Conservation (phyloP, 2,329 filamentous ascomycete species). For the Mycosphaerelloides madeirae region DNA sequence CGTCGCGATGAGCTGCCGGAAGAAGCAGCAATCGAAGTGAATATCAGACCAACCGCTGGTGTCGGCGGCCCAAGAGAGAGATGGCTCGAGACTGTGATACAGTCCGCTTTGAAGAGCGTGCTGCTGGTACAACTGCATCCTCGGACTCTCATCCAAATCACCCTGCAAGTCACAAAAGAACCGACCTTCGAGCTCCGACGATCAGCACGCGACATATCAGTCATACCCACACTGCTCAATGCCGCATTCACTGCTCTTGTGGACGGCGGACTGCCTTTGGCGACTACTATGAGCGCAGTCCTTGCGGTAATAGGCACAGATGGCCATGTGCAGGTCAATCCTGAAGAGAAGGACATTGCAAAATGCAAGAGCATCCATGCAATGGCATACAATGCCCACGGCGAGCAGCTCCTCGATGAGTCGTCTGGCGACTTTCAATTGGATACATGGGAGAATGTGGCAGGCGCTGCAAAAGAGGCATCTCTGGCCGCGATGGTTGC, state of each 20-base stretch:
- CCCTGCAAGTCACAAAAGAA: constrained; percentile 59
- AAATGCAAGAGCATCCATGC: constrained; percentile 69
- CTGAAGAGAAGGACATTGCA: constrained; percentile 58
- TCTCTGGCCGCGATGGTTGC: constrained; percentile 52
- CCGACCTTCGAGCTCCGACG: constrained; percentile 53
- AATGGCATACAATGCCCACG: constrained; percentile 72
- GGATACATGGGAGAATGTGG: constrained; percentile 68
- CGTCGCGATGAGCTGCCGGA: constrained; percentile 87
- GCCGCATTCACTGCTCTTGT: constrained; percentile 72
- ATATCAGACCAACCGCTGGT: constrained; percentile 78
- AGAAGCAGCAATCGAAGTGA: constrained; percentile 84
- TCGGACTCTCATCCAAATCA: constrained; percentile 72
- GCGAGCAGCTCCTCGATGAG: constrained; percentile 70
- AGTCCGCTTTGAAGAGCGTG: constrained; percentile 67
- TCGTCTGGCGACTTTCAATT: constrained; percentile 75
- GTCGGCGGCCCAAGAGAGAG: constrained; percentile 61
- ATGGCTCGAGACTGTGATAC: constrained; percentile 73
- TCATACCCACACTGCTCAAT: constrained; percentile 79
- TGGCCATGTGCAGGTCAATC: constrained; percentile 46
- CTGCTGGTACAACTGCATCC: constrained; percentile 73
- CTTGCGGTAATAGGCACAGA: constrained; percentile 54
- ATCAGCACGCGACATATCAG: constrained; percentile 60
- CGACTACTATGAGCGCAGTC: constrained; percentile 63
- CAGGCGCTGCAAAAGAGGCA: constrained; percentile 58
- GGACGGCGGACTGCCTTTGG: constrained; percentile 76